Evolutionary conservation across 345 rosid genomes (phyloP).

Genomic region (Pseudoturritis turrita): DNA sequence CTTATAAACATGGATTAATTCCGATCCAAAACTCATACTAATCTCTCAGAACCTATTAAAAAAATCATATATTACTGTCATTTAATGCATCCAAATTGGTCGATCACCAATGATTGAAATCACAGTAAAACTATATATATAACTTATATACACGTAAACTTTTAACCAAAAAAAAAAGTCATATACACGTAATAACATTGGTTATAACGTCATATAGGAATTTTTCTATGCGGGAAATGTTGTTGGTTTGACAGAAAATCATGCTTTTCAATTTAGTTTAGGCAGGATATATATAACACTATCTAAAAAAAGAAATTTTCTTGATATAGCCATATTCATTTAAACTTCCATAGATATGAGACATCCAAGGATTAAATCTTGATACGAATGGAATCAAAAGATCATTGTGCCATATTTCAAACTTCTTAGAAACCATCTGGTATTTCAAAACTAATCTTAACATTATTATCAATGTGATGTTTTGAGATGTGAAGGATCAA

Average conservation of each 20-base stretch:
- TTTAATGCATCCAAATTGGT: neutral
- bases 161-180: no score
- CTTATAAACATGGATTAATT: neutral
- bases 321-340: neutral
- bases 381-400: neutral
- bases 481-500: conserved; percentile 45
- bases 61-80: neutral
- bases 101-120: neutral
- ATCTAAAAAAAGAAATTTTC: neutral
- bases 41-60: neutral
- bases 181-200: neutral
- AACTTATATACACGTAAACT: neutral
- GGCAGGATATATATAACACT: neutral
- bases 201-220: neutral
- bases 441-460: neutral
- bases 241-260: neutral
- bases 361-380: neutral
- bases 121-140: neutral
- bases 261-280: neutral
- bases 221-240: neutral
- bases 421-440: neutral
- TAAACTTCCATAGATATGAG: neutral
- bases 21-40: neutral
- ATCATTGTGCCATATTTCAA: neutral
- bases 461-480: neutral